A percentile compares a stretch with the other conserved stretches of the same genome.
phyloP scores from a whole-genome alignment of 2,329 filamentous ascomycete species.

The Emericellopsis atlantica region DNA sequence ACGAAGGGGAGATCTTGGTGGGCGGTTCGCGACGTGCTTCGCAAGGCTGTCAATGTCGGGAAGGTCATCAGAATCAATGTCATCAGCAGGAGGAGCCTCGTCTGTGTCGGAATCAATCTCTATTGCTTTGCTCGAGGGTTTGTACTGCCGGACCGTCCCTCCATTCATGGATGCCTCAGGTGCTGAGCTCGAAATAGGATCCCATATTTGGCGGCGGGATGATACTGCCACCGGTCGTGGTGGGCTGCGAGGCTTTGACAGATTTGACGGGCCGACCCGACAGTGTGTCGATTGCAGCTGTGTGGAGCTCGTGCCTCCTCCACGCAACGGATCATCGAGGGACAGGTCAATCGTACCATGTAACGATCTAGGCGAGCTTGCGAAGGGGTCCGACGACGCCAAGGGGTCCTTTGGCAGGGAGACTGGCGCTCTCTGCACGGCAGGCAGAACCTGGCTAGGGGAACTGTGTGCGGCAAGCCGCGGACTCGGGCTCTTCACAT shows the following conservation, averaged over 20 bases:
- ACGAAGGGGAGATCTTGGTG: slow-evolving; percentile 10
- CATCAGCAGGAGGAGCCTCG: neutral
- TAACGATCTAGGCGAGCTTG: slow-evolving; percentile 4
- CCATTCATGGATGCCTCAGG: slow-evolving; percentile 23
- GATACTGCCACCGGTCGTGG: too few species aligned
- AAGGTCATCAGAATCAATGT: slow-evolving; percentile 26
- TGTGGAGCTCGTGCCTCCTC: too few species aligned
- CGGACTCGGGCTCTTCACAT: neutral
- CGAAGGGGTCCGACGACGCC: slow-evolving; percentile 7
- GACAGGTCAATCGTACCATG: too few species aligned
- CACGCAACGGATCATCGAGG: too few species aligned
- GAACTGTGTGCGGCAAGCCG: too few species aligned
- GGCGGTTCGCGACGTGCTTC: slow-evolving; percentile 1
- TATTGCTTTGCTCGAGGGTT: slow-evolving; percentile 13
- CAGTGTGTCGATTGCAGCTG: too few species aligned
- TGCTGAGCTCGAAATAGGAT: slow-evolving; percentile 39
- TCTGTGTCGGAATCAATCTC: slow-evolving; percentile 21
- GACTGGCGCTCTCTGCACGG: too few species aligned
- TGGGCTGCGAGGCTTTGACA: neutral
- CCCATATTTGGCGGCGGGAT: slow-evolving; percentile 3
- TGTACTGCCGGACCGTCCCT: slow-evolving; percentile 12
- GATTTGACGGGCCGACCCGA: neutral
- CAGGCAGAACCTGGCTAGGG: too few species aligned
- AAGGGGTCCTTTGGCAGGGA: too few species aligned
- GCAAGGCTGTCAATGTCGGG: slow-evolving; percentile 30